Percentiles rank a stretch among this genome's conserved stretches.
These are phyloP conservation scores for Pseudonitzschia pungens DNA, from an alignment of 108 stramenopile genomes.

Conservation along the genomic window DNA sequence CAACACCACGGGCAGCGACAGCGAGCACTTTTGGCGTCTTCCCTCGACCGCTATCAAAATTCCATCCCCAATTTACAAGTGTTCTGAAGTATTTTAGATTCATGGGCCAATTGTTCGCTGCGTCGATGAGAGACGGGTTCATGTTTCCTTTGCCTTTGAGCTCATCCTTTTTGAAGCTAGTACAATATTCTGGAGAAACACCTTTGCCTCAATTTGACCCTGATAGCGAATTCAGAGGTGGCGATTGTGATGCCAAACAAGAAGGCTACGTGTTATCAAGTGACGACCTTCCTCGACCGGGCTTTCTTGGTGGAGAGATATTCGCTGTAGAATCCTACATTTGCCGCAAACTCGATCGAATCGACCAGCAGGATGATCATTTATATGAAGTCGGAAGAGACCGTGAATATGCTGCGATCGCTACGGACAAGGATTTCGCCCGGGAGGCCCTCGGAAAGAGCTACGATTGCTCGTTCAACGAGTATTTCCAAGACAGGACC, in stretches of 20 bases:
- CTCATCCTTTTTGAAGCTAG: conserved; percentile 44
- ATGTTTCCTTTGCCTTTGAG: conserved; percentile 53
- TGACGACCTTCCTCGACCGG: conserved; percentile 53
- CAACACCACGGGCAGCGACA: conserved; percentile 48
- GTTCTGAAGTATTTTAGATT: conserved; percentile 43
- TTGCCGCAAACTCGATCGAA: conserved; percentile 31
- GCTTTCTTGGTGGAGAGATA: conserved; percentile 56
- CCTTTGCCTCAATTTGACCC: conserved; percentile 15
- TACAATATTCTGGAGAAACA: conserved; percentile 25
- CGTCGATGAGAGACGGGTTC: conserved; percentile 52
- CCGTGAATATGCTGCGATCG: conserved; percentile 28
- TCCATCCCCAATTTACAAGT: conserved; percentile 23
- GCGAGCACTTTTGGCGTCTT: conserved; percentile 38
- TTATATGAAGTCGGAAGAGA: conserved; percentile 19
- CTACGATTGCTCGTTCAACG: conserved; percentile 53
- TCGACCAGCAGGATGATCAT: conserved; percentile 31
- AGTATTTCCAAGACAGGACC: conserved; percentile 49
- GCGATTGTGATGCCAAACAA: not conserved
- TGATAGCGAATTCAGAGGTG: not conserved
- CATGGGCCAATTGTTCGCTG: conserved; percentile 54
- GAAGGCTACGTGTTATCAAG: conserved; percentile 16
- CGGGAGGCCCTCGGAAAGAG: conserved; percentile 36
- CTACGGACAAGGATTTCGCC: conserved; percentile 38
- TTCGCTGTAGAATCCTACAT: conserved; percentile 46
- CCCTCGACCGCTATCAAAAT: conserved; percentile 42